A percentile compares a stretch with the other conserved stretches of the same genome.
These are phyloP conservation scores for Arachnopeziza araneosa DNA, from an alignment of 2,329 filamentous ascomycete genomes.

Conservation along the genomic window DNA sequence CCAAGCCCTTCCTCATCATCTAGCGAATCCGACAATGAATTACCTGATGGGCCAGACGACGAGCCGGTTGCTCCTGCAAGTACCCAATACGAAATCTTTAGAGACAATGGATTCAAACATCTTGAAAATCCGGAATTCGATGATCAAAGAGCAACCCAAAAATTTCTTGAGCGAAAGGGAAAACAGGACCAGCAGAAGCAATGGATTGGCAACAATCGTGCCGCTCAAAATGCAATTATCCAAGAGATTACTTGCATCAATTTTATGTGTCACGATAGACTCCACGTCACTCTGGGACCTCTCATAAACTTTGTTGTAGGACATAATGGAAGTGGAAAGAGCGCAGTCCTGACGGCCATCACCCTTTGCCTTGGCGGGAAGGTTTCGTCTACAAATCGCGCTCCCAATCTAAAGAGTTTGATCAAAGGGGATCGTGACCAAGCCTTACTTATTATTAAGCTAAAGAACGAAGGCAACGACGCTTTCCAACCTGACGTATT, in stretches of 20 bases:
- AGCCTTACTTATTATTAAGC: constrained; percentile 70
- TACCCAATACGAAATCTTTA: constrained; percentile 57
- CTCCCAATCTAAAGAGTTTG: constrained; percentile 80
- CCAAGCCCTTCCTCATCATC: constrained; percentile 17
- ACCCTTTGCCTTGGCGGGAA: constrained; percentile 94
- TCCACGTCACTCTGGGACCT: constrained; percentile 81
- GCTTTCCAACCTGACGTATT: constrained; percentile 80
- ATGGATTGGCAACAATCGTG: constrained; percentile 61
- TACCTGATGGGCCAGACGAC: constrained; percentile 12
- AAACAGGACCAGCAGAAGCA: not conserved
- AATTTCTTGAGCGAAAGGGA: constrained; percentile 43
- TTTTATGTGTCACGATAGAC: constrained; percentile 90
- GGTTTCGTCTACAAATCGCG: constrained; percentile 86
- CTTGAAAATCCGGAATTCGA: constrained; percentile 51
- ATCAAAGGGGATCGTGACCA: constrained; percentile 84
- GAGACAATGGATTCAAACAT: constrained; percentile 55
- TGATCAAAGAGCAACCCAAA: constrained; percentile 60
- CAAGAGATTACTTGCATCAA: constrained; percentile 83
- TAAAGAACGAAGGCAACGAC: constrained; percentile 84
- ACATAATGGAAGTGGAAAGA: constrained; percentile 97
- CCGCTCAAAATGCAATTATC: constrained; percentile 80
- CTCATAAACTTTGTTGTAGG: constrained; percentile 98
- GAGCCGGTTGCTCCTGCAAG: constrained; percentile 30
- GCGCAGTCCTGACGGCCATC: constrained; percentile 86
- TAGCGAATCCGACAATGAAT: constrained; percentile 28